Percentiles rank a stretch among this genome's conserved stretches.
Evolutionary conservation across 306 rosid species (phyloP).

Genomic region (Malus sylvestris): DNA sequence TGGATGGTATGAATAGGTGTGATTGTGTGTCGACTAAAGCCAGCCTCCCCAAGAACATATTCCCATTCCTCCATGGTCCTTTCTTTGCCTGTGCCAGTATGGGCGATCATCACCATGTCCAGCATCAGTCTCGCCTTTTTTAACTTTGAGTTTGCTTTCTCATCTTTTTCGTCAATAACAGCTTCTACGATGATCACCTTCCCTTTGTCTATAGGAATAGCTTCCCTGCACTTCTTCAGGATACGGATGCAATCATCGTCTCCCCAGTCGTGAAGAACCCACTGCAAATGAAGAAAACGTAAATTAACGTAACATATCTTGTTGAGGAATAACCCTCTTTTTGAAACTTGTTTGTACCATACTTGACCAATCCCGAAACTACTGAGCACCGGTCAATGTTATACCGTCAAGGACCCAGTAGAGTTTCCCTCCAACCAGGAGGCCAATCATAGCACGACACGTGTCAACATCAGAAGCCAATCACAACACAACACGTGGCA

Average conservation of each 20-base stretch:
- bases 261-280: conserved; percentile 60
- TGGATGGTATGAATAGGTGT: not conserved
- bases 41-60: not conserved
- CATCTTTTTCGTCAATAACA: conserved; percentile 28
- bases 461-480: too few relatives aligned
- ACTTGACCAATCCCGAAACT: too few relatives aligned
- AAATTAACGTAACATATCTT: not conserved
- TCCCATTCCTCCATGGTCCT: conserved; percentile 9
- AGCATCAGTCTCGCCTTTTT: not conserved
- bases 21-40: conserved; percentile 8
- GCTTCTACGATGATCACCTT: conserved; percentile 51
- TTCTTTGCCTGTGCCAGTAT: conserved; percentile 6
- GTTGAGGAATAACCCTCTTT: not conserved
- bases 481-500: too few relatives aligned
- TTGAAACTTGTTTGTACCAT: too few relatives aligned
- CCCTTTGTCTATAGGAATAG: conserved; percentile 39
- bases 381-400: too few relatives aligned
- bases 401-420: too few relatives aligned
- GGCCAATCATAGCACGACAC: too few relatives aligned
- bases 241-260: conserved; percentile 54
- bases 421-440: too few relatives aligned
- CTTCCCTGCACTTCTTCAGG: conserved; percentile 47
- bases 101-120: conserved; percentile 12
- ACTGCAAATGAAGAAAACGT: conserved; percentile 7
- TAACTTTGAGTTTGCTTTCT: not conserved